These are phyloP conservation scores for Calonectria pteridis DNA, from an alignment of 2,329 filamentous ascomycete species.

Conservation along the genomic window DNA sequence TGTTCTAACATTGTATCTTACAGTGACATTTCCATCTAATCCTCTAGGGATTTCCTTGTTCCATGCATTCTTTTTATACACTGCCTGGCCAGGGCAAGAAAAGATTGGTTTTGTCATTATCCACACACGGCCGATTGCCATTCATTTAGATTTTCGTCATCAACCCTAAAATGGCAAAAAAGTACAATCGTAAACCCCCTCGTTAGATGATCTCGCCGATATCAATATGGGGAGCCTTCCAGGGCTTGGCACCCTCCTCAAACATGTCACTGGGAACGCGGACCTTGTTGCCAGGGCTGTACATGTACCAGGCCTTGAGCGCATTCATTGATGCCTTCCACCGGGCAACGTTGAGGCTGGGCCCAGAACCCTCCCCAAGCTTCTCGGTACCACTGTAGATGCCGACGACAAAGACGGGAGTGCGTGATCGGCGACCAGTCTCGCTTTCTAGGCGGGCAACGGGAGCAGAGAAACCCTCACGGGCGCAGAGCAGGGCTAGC, in stretches of 20 bases:
- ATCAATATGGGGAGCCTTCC: constrained; percentile 77
- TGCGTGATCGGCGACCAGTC: constrained; percentile 86
- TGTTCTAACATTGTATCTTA: constrained; percentile 57
- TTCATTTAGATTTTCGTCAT: constrained; percentile 28
- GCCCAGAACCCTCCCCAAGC: constrained; percentile 88
- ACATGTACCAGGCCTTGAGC: constrained; percentile 96
- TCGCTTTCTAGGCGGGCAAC: constrained; percentile 90
- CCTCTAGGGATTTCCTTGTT: constrained; percentile 39
- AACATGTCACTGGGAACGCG: constrained; percentile 79
- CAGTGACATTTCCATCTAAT: constrained; percentile 47
- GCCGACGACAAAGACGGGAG: constrained; percentile 93
- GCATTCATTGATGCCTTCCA: constrained; percentile 85
- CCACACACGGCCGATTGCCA: constrained; percentile 37
- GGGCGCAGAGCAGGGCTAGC: constrained; percentile 82
- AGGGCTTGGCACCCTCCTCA: constrained; percentile 69
- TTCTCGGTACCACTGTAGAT: constrained; percentile 93
- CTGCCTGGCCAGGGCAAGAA: constrained; percentile 43
- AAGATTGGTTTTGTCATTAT: constrained; percentile 43
- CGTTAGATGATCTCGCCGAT: constrained; percentile 75
- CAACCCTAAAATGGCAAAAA: constrained; percentile 28
- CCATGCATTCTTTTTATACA: constrained; percentile 50
- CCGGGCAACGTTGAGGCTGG: constrained; percentile 82
- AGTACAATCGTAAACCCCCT: constrained; percentile 35
- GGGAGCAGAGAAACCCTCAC: constrained; percentile 90
- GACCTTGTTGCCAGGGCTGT: constrained; percentile 78